Percentiles rank a stretch among this genome's conserved stretches.
Evolutionary conservation across 2,329 filamentous ascomycete genomes (phyloP).

Genomic region (Venturia pyrina): DNA sequence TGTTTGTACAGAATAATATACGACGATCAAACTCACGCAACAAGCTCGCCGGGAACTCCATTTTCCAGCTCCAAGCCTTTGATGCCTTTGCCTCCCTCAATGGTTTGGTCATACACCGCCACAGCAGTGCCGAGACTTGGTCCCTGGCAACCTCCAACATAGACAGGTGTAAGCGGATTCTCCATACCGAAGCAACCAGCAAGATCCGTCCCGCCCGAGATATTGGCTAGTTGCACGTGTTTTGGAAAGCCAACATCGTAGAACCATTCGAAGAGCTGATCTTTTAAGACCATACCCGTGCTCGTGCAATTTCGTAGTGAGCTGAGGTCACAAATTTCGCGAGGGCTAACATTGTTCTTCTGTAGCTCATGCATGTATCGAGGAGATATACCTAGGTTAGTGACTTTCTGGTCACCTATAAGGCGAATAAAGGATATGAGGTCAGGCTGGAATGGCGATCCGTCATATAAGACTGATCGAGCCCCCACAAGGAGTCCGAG

Average conservation of each 20-base stretch:
- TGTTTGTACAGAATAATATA: background rate
- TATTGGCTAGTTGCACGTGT: conserved; percentile 58
- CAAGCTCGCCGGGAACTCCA: conserved; percentile 65
- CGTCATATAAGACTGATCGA: conserved; percentile 66
- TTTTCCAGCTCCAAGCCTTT: conserved; percentile 43
- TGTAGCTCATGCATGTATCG: conserved; percentile 66
- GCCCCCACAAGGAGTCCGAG: conserved; percentile 50
- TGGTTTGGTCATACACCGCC: conserved; percentile 48
- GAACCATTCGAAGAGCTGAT: conserved; percentile 67
- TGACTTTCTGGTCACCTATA: conserved; percentile 53
- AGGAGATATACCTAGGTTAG: conserved; percentile 65
- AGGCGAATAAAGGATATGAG: conserved; percentile 53
- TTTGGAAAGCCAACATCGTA: conserved; percentile 62
- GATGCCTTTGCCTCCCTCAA: conserved; percentile 32
- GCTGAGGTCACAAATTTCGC: conserved; percentile 52
- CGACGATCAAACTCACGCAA: conserved; percentile 35
- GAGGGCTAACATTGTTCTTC: conserved; percentile 52
- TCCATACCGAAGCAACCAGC: conserved; percentile 54
- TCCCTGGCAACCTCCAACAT: conserved; percentile 47
- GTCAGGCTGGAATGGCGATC: conserved; percentile 67
- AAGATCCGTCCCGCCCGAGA: conserved; percentile 70
- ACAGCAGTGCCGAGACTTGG: conserved; percentile 43
- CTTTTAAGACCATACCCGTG: conserved; percentile 74
- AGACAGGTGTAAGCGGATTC: conserved; percentile 60
- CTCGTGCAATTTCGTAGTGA: conserved; percentile 52